Evolutionary conservation across 345 rosid genomes (phyloP).

Genomic region (Acer campestre): DNA sequence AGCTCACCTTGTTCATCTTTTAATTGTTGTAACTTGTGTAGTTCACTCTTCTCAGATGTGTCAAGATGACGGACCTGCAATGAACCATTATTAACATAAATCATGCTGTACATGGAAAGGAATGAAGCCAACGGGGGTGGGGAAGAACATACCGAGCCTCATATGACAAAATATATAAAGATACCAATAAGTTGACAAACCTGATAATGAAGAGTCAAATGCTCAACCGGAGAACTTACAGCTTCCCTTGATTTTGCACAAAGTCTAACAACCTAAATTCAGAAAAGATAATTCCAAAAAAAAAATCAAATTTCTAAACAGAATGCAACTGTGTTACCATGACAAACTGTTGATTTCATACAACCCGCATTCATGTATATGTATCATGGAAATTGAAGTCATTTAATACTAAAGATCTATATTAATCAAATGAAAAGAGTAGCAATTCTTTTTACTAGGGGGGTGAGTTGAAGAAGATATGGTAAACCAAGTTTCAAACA

Average conservation of each 20-base stretch:
- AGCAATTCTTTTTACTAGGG: neutral
- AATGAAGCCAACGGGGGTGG: neutral
- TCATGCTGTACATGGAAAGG: neutral
- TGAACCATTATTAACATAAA: slow-evolving; percentile 16
- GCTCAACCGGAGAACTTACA: slow-evolving; percentile 98
- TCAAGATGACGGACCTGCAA: slow-evolving; percentile 96
- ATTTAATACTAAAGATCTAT: neutral
- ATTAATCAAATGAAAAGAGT: neutral
- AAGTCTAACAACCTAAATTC: slow-evolving; percentile 81
- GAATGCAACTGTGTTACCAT: neutral
- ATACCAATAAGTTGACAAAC: slow-evolving; percentile 42
- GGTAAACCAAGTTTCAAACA: neutral
- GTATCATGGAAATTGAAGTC: neutral
- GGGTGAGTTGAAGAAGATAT: neutral
- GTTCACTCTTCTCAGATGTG: slow-evolving; percentile 99
- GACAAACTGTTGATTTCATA: neutral
- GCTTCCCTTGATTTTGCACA: slow-evolving; percentile 99
- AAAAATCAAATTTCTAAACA: neutral
- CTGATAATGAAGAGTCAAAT: slow-evolving; percentile 99
- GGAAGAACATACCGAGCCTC: neutral
- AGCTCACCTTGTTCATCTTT: slow-evolving; percentile 97
- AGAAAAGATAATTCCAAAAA: slow-evolving; percentile 13
- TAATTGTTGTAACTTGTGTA: slow-evolving; percentile 95
- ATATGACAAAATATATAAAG: slow-evolving; percentile 14
- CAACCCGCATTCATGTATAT: neutral